Percentiles rank a stretch among this genome's conserved stretches.
These are phyloP conservation scores for Hysterium pulicare DNA, from an alignment of 2,329 filamentous ascomycete genomes.

Conservation along the genomic window DNA sequence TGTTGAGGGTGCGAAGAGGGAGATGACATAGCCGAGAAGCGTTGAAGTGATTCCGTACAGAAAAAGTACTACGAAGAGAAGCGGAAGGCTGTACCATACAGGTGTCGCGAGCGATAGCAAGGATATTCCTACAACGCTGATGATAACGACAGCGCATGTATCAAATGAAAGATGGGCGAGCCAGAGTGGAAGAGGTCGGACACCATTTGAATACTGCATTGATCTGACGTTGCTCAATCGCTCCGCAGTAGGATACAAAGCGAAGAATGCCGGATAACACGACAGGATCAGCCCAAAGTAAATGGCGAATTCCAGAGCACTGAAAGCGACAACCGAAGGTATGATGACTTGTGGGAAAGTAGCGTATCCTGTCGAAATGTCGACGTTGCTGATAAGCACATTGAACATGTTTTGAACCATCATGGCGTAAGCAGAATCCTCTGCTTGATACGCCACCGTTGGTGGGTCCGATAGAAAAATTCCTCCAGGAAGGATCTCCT, in stretches of 20 bases:
- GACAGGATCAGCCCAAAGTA: slow-evolving; percentile 75
- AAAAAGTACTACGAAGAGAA: slow-evolving; percentile 74
- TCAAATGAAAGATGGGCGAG: slow-evolving; percentile 77
- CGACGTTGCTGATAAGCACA: neutral
- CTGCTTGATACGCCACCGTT: neutral
- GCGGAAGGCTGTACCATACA: slow-evolving; percentile 73
- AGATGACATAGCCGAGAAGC: slow-evolving; percentile 73
- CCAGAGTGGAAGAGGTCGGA: slow-evolving; percentile 77
- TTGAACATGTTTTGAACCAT: slow-evolving; percentile 27
- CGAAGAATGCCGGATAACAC: slow-evolving; percentile 79
- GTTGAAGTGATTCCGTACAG: slow-evolving; percentile 76
- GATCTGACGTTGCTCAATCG: slow-evolving; percentile 72
- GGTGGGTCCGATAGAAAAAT: slow-evolving; percentile 76
- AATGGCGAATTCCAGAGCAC: slow-evolving; percentile 72
- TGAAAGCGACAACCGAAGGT: slow-evolving; percentile 32
- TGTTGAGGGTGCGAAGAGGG: slow-evolving; percentile 72
- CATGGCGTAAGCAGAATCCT: slow-evolving; percentile 53
- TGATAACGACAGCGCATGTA: slow-evolving; percentile 64
- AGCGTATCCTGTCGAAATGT: neutral
- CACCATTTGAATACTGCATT: slow-evolving; percentile 85
- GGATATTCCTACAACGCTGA: slow-evolving; percentile 62
- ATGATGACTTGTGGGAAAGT: neutral
- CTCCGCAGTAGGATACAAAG: slow-evolving; percentile 80
- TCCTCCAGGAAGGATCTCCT: slow-evolving; percentile 66
- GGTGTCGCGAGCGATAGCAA: slow-evolving; percentile 53